A percentile compares a stretch with the other conserved stretches of the same genome.
Evolutionary conservation across 176 grass and related monocot species (phyloP).

Genomic region (Panicum miliaceum): DNA sequence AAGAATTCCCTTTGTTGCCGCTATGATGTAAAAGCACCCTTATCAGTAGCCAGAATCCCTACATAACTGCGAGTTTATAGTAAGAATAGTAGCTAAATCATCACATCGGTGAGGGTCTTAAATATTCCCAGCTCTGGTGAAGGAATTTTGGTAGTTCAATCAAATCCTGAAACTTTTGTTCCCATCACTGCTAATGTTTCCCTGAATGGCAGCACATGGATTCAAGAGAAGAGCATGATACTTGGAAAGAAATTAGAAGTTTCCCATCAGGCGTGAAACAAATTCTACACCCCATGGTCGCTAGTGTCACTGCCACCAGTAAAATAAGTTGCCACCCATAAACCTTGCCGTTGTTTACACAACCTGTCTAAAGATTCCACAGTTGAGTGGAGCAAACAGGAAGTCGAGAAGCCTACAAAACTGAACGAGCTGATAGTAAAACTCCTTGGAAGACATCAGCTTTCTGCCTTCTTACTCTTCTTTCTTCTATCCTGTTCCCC

Average conservation of each 20-base stretch:
- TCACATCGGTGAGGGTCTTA: background rate
- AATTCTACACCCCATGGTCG: background rate
- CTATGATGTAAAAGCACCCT: background rate
- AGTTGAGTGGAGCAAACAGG: constrained; percentile 2
- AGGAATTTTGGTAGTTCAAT: background rate
- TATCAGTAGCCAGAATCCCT: background rate
- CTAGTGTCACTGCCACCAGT: background rate
- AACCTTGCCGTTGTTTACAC: background rate
- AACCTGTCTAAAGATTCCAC: background rate
- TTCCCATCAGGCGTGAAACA: background rate
- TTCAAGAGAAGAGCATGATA: background rate
- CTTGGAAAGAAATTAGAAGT: background rate
- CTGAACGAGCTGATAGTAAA: background rate
- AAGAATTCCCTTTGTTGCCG: too few relatives aligned
- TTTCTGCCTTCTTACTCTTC: constrained; percentile 55
- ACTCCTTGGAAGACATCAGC: constrained; percentile 24
- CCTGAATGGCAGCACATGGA: background rate
- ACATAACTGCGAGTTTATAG: background rate
- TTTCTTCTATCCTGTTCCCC: constrained; percentile 54
- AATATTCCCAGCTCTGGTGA: background rate
- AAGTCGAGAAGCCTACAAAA: constrained; percentile 32
- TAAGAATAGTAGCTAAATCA: background rate
- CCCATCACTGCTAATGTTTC: background rate
- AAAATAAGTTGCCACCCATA: background rate
- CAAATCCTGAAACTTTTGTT: background rate